Conservation (phyloP, 169 alveolate genomes). For the Amoebophrya sp. region DNA sequence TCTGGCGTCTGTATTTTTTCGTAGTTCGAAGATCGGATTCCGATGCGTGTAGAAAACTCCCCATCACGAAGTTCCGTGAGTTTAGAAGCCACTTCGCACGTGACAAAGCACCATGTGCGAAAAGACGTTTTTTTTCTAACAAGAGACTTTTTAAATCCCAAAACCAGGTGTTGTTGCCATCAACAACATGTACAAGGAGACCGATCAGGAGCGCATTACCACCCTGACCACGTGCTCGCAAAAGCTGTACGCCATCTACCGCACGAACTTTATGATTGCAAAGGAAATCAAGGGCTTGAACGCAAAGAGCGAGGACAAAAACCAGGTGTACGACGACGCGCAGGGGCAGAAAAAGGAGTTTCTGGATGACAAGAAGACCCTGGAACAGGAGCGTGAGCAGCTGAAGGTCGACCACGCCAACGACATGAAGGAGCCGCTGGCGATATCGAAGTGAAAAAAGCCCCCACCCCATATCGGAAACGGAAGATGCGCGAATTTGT, state of each 20-base stretch:
- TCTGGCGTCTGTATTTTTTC: too few species aligned
- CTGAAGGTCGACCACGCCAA: background rate
- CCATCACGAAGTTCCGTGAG: too few species aligned
- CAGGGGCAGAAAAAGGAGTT: background rate
- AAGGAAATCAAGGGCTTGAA: background rate
- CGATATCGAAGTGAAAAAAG: too few species aligned
- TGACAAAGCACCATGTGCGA: too few species aligned
- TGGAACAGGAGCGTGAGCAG: background rate
- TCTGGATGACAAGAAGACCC: background rate
- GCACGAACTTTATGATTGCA: background rate
- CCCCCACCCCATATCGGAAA: too few species aligned
- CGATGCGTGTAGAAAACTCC: too few species aligned
- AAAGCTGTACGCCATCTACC: background rate
- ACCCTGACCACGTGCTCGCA: background rate
- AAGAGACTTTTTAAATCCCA: too few species aligned
- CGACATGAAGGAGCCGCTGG: background rate
- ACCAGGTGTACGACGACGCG: background rate
- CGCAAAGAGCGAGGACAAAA: background rate
- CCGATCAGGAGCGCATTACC: background rate
- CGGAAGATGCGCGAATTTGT: too few species aligned
- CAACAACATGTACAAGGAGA: background rate
- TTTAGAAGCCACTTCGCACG: too few species aligned
- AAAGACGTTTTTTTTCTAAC: too few species aligned
- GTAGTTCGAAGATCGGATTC: too few species aligned
- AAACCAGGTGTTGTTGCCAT: background rate